Evolutionary conservation across 768 basidiomycete genomes (phyloP).

Genomic region (Zangia roseola): DNA sequence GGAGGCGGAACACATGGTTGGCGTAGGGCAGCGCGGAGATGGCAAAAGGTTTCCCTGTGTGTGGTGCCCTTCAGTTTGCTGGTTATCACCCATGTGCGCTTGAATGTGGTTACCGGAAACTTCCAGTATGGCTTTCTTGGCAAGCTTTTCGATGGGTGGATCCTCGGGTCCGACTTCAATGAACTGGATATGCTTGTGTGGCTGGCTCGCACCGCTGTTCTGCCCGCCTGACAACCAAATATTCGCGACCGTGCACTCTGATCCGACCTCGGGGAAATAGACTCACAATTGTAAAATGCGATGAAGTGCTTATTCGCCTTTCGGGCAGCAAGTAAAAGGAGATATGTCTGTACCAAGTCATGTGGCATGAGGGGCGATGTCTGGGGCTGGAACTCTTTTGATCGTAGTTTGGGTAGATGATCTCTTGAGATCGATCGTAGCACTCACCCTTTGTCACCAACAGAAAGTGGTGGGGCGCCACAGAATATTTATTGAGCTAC

Average conservation of each 20-base stretch:
- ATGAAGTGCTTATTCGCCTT: conserved; percentile 60
- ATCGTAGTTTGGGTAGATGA: not conserved
- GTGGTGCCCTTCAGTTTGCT: conserved; percentile 2
- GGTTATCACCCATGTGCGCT: not conserved
- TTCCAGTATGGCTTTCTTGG: conserved; percentile 56
- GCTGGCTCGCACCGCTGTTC: conserved; percentile 83
- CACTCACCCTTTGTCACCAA: conserved; percentile 75
- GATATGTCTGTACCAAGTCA: conserved; percentile 77
- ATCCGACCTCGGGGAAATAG: not conserved
- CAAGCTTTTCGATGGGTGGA: conserved; percentile 76
- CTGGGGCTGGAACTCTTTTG: conserved; percentile 72
- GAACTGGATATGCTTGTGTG: conserved; percentile 91
- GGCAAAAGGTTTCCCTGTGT: conserved; percentile 69
- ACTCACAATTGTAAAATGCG: conserved; percentile 88
- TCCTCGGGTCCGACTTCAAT: conserved; percentile 62
- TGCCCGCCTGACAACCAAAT: conserved; percentile 53
- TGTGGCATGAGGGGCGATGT: conserved; percentile 74
- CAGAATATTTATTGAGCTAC: conserved; percentile 85
- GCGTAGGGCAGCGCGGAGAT: conserved; percentile 71
- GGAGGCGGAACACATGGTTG: conserved; percentile 66
- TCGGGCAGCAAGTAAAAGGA: conserved; percentile 67
- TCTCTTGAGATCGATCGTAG: not conserved
- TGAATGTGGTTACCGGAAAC: conserved; percentile 21
- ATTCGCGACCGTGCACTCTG: not conserved
- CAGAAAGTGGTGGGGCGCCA: conserved; percentile 85